A percentile compares a stretch with the other conserved stretches of the same genome.
phyloP scores from a whole-genome alignment of 2,329 filamentous ascomycete species.

The Aspergillus puulaauensis region DNA sequence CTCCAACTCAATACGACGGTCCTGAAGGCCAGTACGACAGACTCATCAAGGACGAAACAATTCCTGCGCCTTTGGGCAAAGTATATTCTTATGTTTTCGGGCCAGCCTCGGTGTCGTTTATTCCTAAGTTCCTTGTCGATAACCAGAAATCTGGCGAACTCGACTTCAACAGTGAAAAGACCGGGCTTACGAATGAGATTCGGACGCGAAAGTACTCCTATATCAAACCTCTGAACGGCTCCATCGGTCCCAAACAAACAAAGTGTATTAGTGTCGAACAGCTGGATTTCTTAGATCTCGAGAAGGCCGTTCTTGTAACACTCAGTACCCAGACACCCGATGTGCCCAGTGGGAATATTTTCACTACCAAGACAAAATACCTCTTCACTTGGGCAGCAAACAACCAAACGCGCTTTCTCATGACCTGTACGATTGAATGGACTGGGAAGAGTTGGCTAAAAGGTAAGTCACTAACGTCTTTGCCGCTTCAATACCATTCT shows the following conservation, averaged over 20 bases:
- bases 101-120: constrained; percentile 72
- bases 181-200: constrained; percentile 72
- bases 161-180: constrained; percentile 77
- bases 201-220: constrained; percentile 76
- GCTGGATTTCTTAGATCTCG: constrained; percentile 80
- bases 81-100: constrained; percentile 89
- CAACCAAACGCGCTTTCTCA: constrained; percentile 79
- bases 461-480: constrained; percentile 55
- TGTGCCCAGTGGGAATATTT: constrained; percentile 90
- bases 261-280: constrained; percentile 88
- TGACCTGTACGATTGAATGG: constrained; percentile 94
- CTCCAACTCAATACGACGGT: constrained; percentile 83
- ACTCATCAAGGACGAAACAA: constrained; percentile 77
- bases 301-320: constrained; percentile 80
- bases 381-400: constrained; percentile 89
- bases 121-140: constrained; percentile 79
- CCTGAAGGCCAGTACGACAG: constrained; percentile 77
- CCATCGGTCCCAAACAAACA: constrained; percentile 89
- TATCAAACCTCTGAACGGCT: constrained; percentile 81
- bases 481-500: constrained; percentile 20
- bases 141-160: constrained; percentile 91
- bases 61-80: constrained; percentile 86
- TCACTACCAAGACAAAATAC: constrained; percentile 89
- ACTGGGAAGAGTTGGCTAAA: constrained; percentile 97
- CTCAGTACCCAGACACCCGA: constrained; percentile 88